Evolutionary conservation across 73 alveolate species (phyloP), one percentile per base, ranked within the genome.

Genomic region (Tetrahymena malaccensis): DNA sequence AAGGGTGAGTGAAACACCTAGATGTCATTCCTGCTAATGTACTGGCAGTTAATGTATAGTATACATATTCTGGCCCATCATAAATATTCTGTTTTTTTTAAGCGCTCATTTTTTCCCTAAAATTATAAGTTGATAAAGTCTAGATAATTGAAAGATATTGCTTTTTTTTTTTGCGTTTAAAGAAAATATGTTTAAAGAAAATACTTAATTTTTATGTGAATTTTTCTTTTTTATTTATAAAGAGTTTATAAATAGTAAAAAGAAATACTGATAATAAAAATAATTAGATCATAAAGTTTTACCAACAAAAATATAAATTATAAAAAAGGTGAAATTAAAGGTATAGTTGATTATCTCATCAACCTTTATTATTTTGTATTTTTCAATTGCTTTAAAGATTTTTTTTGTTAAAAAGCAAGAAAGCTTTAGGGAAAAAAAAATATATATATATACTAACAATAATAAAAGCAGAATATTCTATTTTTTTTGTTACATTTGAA

Each of bases 1-100:
- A 43, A 8, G 97, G 97, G 33, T 85, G 95, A 84, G 95, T 85
- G 19, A 35, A 85, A 22, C 93, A 40, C 55, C 94, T 95, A 7
- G 95, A 94, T 16, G 85, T 57, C 34, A 95, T 95, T 22, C 97
- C 97, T 9, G 97, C 97, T 19, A 95, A 50, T 93, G 94, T 95
- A 35, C 97, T 89, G 7, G 97, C 43, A n/a, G 37, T 34, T n/a
- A 43, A 38, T 43, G 95, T 93, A 70, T 70, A 70, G 37, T 70
- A 70, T 8, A 70, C 89, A 70, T 70, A 70, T 70, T 70, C 89
- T 11, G 89, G 89, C 35, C 89, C 89, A 70, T 70, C 89, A 12
- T 70, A 70, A n/a, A 70, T 70, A n/a, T 70, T 70, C 19, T 70
- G 8, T 33, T 70, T 70, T 70, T 70, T 70, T 50, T 50, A 50